phyloP scores from a whole-genome alignment of 768 basidiomycete genomes.

The Leccinum incarnatum region DNA sequence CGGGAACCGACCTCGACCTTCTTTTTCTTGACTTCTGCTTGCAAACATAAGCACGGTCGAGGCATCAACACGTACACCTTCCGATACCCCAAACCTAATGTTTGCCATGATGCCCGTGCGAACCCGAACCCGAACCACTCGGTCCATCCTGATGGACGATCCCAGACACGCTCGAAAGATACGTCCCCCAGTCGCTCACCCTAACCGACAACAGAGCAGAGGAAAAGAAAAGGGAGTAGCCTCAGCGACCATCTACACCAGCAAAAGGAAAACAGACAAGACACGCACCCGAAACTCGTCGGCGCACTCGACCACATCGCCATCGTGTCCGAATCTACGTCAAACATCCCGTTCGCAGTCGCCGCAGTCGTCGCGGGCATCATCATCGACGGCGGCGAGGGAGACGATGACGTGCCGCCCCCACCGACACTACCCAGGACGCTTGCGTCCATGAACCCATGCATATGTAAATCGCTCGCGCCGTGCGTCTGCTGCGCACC shows the following conservation, averaged over 20 bases:
- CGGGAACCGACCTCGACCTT: not conserved
- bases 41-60: not conserved
- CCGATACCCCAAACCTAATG: not conserved
- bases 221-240: not conserved
- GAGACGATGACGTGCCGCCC: not conserved
- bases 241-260: not conserved
- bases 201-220: slow-evolving; percentile 18
- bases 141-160: slow-evolving; percentile 18
- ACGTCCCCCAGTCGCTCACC: slow-evolving; percentile 40
- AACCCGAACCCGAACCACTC: not conserved
- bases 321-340: slow-evolving; percentile 49
- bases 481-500: slow-evolving; percentile 1
- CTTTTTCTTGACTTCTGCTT: not conserved
- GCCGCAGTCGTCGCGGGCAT: not conserved
- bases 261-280: not conserved
- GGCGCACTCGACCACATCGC: slow-evolving; percentile 65
- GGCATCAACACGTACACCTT: not conserved
- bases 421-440: not conserved
- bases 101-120: slow-evolving; percentile 1
- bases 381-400: not conserved
- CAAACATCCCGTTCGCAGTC: slow-evolving; percentile 4
- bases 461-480: slow-evolving; percentile 9
- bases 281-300: slow-evolving; percentile 55
- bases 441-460: slow-evolving; percentile 12
- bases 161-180: slow-evolving; percentile 33